Base-by-base conservation (phyloP, 2,329 filamentous ascomycete genomes). In the Arthroderma sp. region DNA sequence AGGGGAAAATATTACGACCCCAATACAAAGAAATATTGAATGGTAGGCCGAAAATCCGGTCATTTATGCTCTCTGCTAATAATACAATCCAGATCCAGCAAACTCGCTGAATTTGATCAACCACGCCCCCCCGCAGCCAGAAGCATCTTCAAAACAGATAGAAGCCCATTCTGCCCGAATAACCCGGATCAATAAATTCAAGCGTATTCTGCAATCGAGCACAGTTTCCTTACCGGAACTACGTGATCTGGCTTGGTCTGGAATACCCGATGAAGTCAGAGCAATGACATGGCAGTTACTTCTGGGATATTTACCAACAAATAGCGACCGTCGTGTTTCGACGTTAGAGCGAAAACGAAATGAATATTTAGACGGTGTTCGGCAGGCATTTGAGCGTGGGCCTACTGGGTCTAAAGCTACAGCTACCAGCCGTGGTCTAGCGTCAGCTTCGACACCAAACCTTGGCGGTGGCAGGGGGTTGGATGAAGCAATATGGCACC, bases 231-330 rank as follows among this genome's bases (percentile, higher is more conserved):
- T 96, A 2, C 71, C 82, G 11, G 89, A 96, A 43, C 72, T 98
- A 27, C 78, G 91, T 50, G 74, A 86, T 47, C 72, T 87, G 30
- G 87, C 91, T 29, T 98, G 93, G 91, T 91, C 88, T 43, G 91
- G 91, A 8, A 77, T 96, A 32, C 93, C 91, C 0, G 82, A 86
- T 55, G 93, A 98, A 68, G 87, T 98, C 11, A 85, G 93, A 45
- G 86, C 91, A 42, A 95, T 98, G 83, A 91, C 89, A n/a, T 98
- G 91, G 91, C 88, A 96, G 64, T 73, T 98, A 27, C 73, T 98
- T 15, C 77, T 98, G 27, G 91, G 89, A 47, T 98, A 98, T 62
- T 75, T 98, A 4, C 91, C 93, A 1, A 93, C 89, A n/a, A 95
- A 87, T 59, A 94, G 87, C 55, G 93, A 98, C 61, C 76, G 91